Conservation (phyloP, 108 stramenopile genomes). For the Cyclotella baltica region DNA sequence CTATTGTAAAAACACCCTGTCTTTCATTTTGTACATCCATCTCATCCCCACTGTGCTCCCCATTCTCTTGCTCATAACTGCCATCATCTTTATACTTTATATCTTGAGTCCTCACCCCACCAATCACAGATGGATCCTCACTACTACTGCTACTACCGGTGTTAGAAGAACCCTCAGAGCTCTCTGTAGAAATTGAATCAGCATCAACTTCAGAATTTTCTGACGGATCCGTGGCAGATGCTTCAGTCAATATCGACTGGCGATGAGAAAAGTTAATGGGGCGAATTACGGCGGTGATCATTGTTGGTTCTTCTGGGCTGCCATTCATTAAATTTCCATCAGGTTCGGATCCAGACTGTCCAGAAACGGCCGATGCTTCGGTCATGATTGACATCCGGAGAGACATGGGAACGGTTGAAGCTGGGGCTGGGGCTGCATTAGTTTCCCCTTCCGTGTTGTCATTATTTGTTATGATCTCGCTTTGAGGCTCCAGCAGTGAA, state of each 20-base stretch:
- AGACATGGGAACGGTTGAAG: too few species aligned
- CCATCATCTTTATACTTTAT: conserved; percentile 9
- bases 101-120: conserved; percentile 6
- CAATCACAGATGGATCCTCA: conserved; percentile 28
- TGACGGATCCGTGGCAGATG: neutral
- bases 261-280: neutral
- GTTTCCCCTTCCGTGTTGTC: too few species aligned
- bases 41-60: too few species aligned
- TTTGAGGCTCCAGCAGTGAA: too few species aligned
- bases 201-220: neutral
- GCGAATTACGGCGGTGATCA: too few species aligned
- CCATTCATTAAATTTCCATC: too few species aligned
- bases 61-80: neutral
- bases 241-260: neutral
- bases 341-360: too few species aligned
- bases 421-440: too few species aligned
- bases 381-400: too few species aligned
- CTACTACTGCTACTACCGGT: conserved; percentile 20
- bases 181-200: neutral
- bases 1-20: neutral
- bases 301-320: too few species aligned
- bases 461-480: too few species aligned
- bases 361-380: too few species aligned
- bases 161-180: neutral
- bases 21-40: neutral